Percentiles rank a stretch among this genome's conserved stretches.
Evolutionary conservation across 1,284 basidiomycete genomes (phyloP).

Genomic region (Ustilago lituana): DNA sequence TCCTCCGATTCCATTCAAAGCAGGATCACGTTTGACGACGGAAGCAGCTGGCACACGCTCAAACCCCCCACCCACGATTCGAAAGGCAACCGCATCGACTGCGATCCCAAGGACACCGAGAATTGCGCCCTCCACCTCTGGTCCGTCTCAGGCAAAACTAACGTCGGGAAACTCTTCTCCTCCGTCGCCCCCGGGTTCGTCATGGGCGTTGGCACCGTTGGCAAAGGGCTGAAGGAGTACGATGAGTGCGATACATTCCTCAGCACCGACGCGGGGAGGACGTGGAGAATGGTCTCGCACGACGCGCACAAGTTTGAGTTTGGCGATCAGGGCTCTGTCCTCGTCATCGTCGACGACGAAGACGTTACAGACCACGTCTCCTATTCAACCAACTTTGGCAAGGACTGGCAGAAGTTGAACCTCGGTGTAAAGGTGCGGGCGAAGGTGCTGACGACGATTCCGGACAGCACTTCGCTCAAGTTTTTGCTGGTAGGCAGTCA

Average conservation of each 20-base stretch:
- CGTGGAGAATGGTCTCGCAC: slow-evolving; percentile 80
- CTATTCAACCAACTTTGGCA: slow-evolving; percentile 87
- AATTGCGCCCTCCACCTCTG: slow-evolving; percentile 88
- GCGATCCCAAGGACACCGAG: slow-evolving; percentile 73
- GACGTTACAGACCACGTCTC: slow-evolving; percentile 77
- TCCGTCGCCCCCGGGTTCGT: slow-evolving; percentile 91
- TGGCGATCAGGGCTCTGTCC: slow-evolving; percentile 84
- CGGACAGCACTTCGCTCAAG: slow-evolving; percentile 86
- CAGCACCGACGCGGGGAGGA: slow-evolving; percentile 85
- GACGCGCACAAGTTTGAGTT: slow-evolving; percentile 95
- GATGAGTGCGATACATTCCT: slow-evolving; percentile 93
- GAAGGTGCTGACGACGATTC: slow-evolving; percentile 83
- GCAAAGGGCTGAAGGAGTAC: slow-evolving; percentile 78
- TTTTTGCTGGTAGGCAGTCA: slow-evolving; percentile 89
- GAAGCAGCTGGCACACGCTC: slow-evolving; percentile 80
- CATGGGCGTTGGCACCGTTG: slow-evolving; percentile 93
- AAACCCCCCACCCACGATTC: slow-evolving; percentile 74
- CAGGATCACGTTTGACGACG: slow-evolving; percentile 90
- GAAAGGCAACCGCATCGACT: slow-evolving; percentile 75
- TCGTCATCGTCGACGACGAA: slow-evolving; percentile 88
- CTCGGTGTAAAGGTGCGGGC: slow-evolving; percentile 80
- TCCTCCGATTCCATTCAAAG: slow-evolving; percentile 76
- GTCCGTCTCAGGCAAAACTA: slow-evolving; percentile 89
- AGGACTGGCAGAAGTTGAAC: slow-evolving; percentile 79
- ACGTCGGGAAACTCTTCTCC: slow-evolving; percentile 91